phyloP scores from a whole-genome alignment of 2,329 filamentous ascomycete genomes.

The Penicillium brevicompactum region DNA sequence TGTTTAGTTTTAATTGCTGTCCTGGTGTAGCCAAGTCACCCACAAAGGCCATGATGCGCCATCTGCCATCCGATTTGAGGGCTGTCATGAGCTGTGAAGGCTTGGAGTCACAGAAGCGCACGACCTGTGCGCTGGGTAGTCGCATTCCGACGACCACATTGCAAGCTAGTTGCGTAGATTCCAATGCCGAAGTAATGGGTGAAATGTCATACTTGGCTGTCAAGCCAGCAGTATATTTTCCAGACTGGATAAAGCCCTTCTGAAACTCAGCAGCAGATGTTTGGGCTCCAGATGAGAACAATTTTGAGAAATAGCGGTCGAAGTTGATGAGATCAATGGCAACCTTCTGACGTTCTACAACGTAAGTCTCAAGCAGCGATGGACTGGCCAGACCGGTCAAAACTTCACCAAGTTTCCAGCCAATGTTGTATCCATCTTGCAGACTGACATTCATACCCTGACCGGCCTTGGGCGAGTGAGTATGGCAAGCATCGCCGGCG shows the following conservation, averaged over 20 bases:
- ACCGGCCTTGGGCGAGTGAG: conserved; percentile 71
- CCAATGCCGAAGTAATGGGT: conserved; percentile 43
- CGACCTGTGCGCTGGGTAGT: conserved; percentile 58
- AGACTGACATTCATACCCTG: conserved; percentile 60
- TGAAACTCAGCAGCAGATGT: conserved; percentile 55
- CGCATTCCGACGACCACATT: conserved; percentile 51
- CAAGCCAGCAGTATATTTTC: conserved; percentile 63
- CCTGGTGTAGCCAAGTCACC: conserved; percentile 43
- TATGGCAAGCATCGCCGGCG: conserved; percentile 68
- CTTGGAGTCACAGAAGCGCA: conserved; percentile 62
- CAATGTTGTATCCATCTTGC: conserved; percentile 63
- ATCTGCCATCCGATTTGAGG: conserved; percentile 55
- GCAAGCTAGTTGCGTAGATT: conserved; percentile 39
- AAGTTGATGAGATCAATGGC: conserved; percentile 63
- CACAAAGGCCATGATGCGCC: conserved; percentile 54
- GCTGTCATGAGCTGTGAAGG: conserved; percentile 55
- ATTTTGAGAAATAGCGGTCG: conserved; percentile 56
- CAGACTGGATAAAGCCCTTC: conserved; percentile 60
- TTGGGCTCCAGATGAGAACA: conserved; percentile 53
- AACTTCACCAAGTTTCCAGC: conserved; percentile 60
- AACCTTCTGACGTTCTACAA: conserved; percentile 54
- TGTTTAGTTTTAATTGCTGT: conserved; percentile 34
- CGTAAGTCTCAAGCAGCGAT: conserved; percentile 55
- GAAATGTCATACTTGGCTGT: conserved; percentile 58
- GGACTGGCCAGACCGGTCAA: conserved; percentile 48